These are phyloP conservation scores for Mesembryanthemum crystallinum DNA, from an alignment of 148 eudicot genomes.

Conservation along the genomic window DNA sequence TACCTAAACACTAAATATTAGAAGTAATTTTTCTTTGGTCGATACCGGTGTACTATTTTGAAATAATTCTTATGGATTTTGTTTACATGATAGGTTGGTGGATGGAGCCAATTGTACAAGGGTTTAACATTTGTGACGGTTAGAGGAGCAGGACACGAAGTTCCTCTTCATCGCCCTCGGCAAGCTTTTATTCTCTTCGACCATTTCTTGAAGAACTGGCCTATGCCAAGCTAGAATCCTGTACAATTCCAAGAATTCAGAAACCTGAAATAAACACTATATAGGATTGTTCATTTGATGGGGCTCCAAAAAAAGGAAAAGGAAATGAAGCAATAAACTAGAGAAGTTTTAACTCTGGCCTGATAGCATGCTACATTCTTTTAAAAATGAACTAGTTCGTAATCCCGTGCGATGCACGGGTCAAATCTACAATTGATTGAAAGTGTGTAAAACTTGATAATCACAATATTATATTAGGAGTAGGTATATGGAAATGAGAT, in stretches of 20 bases:
- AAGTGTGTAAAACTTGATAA: too few relatives aligned
- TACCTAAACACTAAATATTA: too few relatives aligned
- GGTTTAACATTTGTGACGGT: slow-evolving; percentile 81
- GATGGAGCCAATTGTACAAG: slow-evolving; percentile 92
- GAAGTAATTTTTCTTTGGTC: too few relatives aligned
- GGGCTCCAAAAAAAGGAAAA: neutral
- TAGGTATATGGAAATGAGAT: too few relatives aligned
- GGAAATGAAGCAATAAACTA: slow-evolving; percentile 13
- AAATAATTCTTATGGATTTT: neutral
- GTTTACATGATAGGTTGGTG: slow-evolving; percentile 62
- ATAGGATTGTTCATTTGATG: slow-evolving; percentile 18
- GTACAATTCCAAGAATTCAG: neutral
- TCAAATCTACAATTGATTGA: too few relatives aligned
- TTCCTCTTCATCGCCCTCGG: slow-evolving; percentile 87
- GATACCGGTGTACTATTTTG: too few relatives aligned
- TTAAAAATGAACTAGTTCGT: too few relatives aligned
- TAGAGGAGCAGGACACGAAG: slow-evolving; percentile 92
- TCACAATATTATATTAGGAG: too few relatives aligned
- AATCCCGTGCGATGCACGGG: too few relatives aligned
- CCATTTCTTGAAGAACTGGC: slow-evolving; percentile 62
- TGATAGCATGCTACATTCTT: slow-evolving; percentile 15
- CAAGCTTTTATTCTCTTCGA: slow-evolving; percentile 79
- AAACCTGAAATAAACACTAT: neutral
- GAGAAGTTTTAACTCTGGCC: slow-evolving; percentile 3
- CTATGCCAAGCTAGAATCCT: slow-evolving; percentile 45